These are phyloP conservation scores for Trichoderma aggressivum DNA, from an alignment of 2,329 filamentous ascomycete species.

Conservation along the genomic window DNA sequence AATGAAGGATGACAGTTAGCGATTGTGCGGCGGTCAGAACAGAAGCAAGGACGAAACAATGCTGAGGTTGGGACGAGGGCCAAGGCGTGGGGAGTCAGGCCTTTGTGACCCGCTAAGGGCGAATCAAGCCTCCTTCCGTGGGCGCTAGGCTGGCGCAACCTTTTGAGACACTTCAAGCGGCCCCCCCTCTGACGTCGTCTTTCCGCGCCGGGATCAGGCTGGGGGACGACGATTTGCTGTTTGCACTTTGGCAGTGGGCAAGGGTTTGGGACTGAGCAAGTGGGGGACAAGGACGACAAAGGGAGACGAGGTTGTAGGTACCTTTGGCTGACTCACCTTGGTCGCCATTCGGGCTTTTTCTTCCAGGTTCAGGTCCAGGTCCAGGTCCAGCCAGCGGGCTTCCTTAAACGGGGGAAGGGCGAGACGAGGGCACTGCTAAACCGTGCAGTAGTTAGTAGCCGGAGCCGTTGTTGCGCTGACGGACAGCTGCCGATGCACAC, in stretches of 20 bases:
- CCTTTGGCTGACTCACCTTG: constrained; percentile 33
- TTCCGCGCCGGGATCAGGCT: constrained; percentile 17
- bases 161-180: constrained; percentile 36
- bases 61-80: constrained; percentile 18
- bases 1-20: constrained; percentile 20
- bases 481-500: constrained; percentile 2
- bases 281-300: constrained; percentile 14
- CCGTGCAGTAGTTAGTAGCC: neutral
- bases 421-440: neutral
- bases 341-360: constrained; percentile 32
- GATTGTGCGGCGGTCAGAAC: constrained; percentile 24
- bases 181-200: constrained; percentile 34
- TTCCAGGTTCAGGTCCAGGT: neutral
- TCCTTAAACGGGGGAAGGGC: neutral
- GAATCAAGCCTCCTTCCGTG: constrained; percentile 28
- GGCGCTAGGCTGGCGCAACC: constrained; percentile 34
- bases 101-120: constrained; percentile 26
- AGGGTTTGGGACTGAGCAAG: constrained; percentile 2
- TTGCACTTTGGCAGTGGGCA: constrained; percentile 11
- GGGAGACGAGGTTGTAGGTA: neutral
- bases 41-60: constrained; percentile 13
- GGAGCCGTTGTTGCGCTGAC: neutral
- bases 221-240: constrained; percentile 12
- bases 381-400: neutral
- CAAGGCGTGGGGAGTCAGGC: constrained; percentile 19